A percentile compares a stretch with the other conserved stretches of the same genome.
phyloP scores from a whole-genome alignment of 106 monocot species.

The Dioscorea zingiberensis region DNA sequence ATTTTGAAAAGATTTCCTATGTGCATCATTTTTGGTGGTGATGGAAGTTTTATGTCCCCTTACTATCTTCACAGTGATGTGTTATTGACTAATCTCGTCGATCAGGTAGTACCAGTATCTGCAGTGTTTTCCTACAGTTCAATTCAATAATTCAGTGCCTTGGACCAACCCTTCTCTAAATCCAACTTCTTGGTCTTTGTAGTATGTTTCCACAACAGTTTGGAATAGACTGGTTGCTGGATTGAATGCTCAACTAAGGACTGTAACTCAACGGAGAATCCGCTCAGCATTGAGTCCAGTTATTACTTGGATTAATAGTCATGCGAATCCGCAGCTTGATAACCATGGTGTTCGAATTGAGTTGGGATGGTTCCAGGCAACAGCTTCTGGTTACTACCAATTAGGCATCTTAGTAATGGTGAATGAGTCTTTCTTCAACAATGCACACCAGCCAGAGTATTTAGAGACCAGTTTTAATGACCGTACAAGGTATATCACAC shows the following conservation, averaged over 20 bases:
- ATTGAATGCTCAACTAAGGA: slow-evolving; percentile 81
- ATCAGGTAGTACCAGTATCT: slow-evolving; percentile 50
- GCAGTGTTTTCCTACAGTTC: not conserved
- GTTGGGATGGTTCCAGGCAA: slow-evolving; percentile 88
- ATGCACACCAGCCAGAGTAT: slow-evolving; percentile 27
- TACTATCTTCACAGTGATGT: slow-evolving; percentile 79
- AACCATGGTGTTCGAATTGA: slow-evolving; percentile 60
- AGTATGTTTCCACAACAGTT: slow-evolving; percentile 72
- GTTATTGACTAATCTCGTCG: slow-evolving; percentile 76
- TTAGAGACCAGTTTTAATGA: slow-evolving; percentile 28
- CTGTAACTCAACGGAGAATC: slow-evolving; percentile 53
- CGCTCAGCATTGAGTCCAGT: slow-evolving; percentile 52
- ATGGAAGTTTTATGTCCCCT: slow-evolving; percentile 94
- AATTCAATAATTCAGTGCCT: too few relatives aligned
- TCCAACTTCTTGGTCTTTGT: not conserved
- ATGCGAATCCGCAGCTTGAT: slow-evolving; percentile 75
- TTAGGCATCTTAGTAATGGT: slow-evolving; percentile 59
- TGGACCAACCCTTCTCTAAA: too few relatives aligned
- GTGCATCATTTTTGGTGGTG: slow-evolving; percentile 89
- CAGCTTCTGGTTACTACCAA: slow-evolving; percentile 94
- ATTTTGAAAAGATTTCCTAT: slow-evolving; percentile 77
- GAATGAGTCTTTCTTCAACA: slow-evolving; percentile 34
- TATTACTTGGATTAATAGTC: slow-evolving; percentile 62
- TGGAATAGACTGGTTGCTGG: slow-evolving; percentile 85
- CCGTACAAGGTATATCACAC: slow-evolving; percentile 38